Percentiles rank a stretch among this genome's conserved stretches.
Evolutionary conservation across 2,329 filamentous ascomycete species (phyloP).

Genomic region (Exophiala viscosa): DNA sequence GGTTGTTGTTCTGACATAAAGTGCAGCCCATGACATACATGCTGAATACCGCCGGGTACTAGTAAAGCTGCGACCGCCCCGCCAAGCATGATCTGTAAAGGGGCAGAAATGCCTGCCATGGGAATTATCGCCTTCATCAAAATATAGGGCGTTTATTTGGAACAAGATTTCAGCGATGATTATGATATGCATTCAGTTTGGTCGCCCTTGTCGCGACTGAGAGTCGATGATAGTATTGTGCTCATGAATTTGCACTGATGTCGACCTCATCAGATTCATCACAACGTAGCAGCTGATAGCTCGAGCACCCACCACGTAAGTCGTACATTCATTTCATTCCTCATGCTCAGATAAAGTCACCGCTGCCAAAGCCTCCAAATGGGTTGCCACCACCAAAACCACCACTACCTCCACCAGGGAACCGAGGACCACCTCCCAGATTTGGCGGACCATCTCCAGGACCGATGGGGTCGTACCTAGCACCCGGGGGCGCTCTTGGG

Average conservation of each 20-base stretch:
- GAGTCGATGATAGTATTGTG: too few relatives aligned
- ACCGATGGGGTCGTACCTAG: slow-evolving; percentile 84
- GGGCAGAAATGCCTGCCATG: not conserved
- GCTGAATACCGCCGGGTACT: not conserved
- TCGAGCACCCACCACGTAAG: not conserved
- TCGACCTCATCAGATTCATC: not conserved
- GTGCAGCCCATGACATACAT: slow-evolving; percentile 12
- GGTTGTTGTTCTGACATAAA: slow-evolving; percentile 9
- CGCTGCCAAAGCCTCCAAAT: slow-evolving; percentile 59
- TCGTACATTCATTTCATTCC: not conserved
- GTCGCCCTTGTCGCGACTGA: too few relatives aligned
- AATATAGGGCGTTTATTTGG: too few relatives aligned
- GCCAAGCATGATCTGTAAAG: not conserved
- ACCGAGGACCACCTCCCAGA: slow-evolving; percentile 43
- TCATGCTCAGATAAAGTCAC: slow-evolving; percentile 50
- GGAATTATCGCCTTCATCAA: too few relatives aligned
- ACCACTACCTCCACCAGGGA: slow-evolving; percentile 47
- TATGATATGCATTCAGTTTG: too few relatives aligned
- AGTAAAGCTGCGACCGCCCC: not conserved
- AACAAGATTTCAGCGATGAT: too few relatives aligned
- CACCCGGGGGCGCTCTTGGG: slow-evolving; percentile 75
- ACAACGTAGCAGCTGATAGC: not conserved
- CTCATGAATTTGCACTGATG: too few relatives aligned
- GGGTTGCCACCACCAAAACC: slow-evolving; percentile 42
- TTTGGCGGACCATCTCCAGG: slow-evolving; percentile 59